A percentile compares a stretch with the other conserved stretches of the same genome.
Evolutionary conservation across 2,329 filamentous ascomycete species (phyloP).

Genomic region (Uncinocarpus reesii): DNA sequence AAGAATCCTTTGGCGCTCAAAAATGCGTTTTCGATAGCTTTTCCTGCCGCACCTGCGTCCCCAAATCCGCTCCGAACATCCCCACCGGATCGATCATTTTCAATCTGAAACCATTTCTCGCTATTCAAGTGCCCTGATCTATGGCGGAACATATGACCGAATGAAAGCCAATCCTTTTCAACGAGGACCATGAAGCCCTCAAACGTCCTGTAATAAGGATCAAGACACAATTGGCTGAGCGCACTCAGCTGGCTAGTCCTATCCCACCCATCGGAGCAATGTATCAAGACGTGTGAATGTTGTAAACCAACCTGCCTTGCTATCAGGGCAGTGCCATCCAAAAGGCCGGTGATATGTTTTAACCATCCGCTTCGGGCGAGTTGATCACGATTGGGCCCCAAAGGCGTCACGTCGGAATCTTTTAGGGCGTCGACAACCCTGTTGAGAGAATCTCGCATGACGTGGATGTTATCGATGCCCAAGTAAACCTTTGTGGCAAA

Average conservation of each 20-base stretch:
- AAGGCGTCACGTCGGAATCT: slow-evolving; percentile 74
- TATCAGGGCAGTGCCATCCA: slow-evolving; percentile 77
- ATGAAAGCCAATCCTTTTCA: slow-evolving; percentile 96
- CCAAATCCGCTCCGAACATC: slow-evolving; percentile 32
- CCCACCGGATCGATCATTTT: slow-evolving; percentile 65
- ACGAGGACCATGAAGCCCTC: slow-evolving; percentile 90
- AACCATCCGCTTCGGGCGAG: slow-evolving; percentile 82
- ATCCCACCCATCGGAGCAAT: slow-evolving; percentile 98
- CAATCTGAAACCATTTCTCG: slow-evolving; percentile 86
- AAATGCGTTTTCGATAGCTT: slow-evolving; percentile 76
- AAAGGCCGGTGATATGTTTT: slow-evolving; percentile 71
- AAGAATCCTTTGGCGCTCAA: slow-evolving; percentile 83
- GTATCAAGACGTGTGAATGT: slow-evolving; percentile 89
- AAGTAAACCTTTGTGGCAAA: slow-evolving; percentile 85
- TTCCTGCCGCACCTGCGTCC: slow-evolving; percentile 43
- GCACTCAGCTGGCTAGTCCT: slow-evolving; percentile 90
- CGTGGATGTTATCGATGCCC: slow-evolving; percentile 96
- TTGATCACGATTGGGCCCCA: slow-evolving; percentile 71
- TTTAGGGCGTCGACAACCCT: slow-evolving; percentile 84
- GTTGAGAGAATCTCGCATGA: slow-evolving; percentile 85
- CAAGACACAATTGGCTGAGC: slow-evolving; percentile 81
- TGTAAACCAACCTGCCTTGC: slow-evolving; percentile 79
- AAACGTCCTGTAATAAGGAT: slow-evolving; percentile 88
- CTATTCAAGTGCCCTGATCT: slow-evolving; percentile 79
- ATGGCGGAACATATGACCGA: slow-evolving; percentile 94